Percentiles rank a stretch among this genome's conserved stretches.
phyloP scores from a whole-genome alignment of 371 early-diverging fungal genomes.

The Chytridiales sp. region DNA sequence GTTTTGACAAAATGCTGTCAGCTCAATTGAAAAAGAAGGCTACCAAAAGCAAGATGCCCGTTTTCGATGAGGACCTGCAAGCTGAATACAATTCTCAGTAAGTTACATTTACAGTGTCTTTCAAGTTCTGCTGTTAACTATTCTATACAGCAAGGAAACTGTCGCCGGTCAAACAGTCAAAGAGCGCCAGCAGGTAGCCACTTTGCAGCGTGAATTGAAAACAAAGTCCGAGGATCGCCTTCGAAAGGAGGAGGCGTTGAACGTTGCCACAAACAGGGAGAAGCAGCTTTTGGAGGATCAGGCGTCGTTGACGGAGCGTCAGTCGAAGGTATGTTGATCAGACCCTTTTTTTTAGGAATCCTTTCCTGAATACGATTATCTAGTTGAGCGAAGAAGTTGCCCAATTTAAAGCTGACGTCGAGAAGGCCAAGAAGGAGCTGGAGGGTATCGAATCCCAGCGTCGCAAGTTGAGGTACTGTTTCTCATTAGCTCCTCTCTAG shows the following conservation, averaged over 20 bases:
- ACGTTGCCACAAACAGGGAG: constrained; percentile 53
- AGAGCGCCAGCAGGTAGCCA: constrained; percentile 67
- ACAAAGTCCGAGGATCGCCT: constrained; percentile 59
- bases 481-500: not conserved
- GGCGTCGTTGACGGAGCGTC: constrained; percentile 25
- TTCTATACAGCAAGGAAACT: constrained; percentile 44
- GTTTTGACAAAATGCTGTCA: not conserved
- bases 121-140: not conserved
- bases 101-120: constrained; percentile 10
- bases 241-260: constrained; percentile 60
- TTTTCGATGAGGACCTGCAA: constrained; percentile 41
- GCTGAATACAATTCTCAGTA: constrained; percentile 57
- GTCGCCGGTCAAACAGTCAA: constrained; percentile 62
- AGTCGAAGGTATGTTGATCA: constrained; percentile 25
- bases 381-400: constrained; percentile 19
- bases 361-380: not conserved
- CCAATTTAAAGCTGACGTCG: constrained; percentile 19
- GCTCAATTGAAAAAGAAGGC: constrained; percentile 15
- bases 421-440: constrained; percentile 40
- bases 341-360: not conserved
- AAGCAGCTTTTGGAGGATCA: constrained; percentile 54
- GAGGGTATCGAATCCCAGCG: constrained; percentile 48
- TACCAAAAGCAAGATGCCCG: constrained; percentile 22
- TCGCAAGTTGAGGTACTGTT: constrained; percentile 38
- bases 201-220: constrained; percentile 66